These are phyloP conservation scores for Stagonosporopsis tanaceti DNA, from an alignment of 2,329 filamentous ascomycete species.

Conservation along the genomic window DNA sequence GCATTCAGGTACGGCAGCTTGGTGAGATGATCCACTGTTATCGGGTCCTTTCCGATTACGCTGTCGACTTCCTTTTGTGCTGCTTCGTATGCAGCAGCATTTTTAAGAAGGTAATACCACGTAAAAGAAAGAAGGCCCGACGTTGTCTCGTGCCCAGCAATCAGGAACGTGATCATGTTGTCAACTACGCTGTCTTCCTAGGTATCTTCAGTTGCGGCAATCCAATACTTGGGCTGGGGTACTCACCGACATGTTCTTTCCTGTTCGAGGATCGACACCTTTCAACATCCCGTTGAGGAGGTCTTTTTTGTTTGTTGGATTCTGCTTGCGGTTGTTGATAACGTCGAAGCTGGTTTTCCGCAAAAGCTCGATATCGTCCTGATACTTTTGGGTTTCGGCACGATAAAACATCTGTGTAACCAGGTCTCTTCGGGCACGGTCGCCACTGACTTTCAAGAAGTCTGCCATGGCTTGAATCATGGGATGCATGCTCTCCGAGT, in stretches of 20 bases:
- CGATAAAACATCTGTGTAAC: slow-evolving; percentile 48
- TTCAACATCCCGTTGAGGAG: slow-evolving; percentile 68
- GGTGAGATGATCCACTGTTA: slow-evolving; percentile 59
- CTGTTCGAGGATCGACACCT: slow-evolving; percentile 68
- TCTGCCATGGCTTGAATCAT: slow-evolving; percentile 51
- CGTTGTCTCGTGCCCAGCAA: slow-evolving; percentile 51
- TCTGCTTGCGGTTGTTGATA: slow-evolving; percentile 63
- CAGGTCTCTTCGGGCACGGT: slow-evolving; percentile 40
- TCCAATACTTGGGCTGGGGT: too few relatives aligned
- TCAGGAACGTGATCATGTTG: slow-evolving; percentile 74
- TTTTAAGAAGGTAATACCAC: slow-evolving; percentile 62
- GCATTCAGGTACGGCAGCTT: slow-evolving; percentile 64
- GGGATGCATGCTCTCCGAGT: slow-evolving; percentile 47
- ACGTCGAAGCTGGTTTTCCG: slow-evolving; percentile 64
- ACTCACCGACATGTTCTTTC: slow-evolving; percentile 57
- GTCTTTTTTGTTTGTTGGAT: slow-evolving; percentile 66
- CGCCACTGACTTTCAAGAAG: slow-evolving; percentile 48
- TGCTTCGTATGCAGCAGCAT: slow-evolving; percentile 57
- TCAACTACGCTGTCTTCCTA: slow-evolving; percentile 69
- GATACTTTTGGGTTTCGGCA: slow-evolving; percentile 57
- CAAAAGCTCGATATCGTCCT: slow-evolving; percentile 62
- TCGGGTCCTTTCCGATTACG: slow-evolving; percentile 57
- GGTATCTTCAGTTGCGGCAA: background rate
- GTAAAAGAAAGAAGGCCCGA: slow-evolving; percentile 51
- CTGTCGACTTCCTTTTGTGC: slow-evolving; percentile 64